phyloP scores from a whole-genome alignment of 352 stramenopile genomes.

The Phytopythium cucurbitacearum region DNA sequence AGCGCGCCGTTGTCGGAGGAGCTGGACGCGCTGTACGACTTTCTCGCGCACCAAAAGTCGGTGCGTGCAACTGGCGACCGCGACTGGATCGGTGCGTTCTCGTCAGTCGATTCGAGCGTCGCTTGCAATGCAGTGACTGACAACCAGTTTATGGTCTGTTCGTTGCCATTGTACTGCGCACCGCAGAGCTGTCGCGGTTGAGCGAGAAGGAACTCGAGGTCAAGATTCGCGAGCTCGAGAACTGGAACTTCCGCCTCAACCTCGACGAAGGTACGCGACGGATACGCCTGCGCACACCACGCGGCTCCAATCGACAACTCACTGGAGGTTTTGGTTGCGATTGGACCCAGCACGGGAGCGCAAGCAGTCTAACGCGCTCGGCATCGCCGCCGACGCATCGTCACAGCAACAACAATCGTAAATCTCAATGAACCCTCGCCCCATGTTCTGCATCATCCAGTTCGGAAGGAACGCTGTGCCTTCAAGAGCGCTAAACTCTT shows the following conservation, averaged over 20 bases:
- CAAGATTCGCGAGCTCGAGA: conserved; percentile 75
- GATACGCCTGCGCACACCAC: too few relatives aligned
- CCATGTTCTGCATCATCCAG: conserved; percentile 54
- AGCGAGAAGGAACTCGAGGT: conserved; percentile 64
- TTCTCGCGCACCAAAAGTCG: conserved; percentile 44
- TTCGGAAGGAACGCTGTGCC: conserved; percentile 55
- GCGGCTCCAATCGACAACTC: background rate
- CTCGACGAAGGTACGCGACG: conserved; percentile 58
- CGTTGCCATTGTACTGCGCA: background rate
- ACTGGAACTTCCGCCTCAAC: conserved; percentile 80
- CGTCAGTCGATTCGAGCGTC: background rate
- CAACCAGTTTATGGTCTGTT: background rate
- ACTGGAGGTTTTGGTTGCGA: background rate
- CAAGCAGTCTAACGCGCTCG: conserved; percentile 2
- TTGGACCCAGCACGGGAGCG: background rate
- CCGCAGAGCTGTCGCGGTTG: conserved; percentile 38
- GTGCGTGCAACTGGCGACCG: conserved; percentile 21
- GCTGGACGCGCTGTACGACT: conserved; percentile 52
- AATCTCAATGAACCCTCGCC: too few relatives aligned
- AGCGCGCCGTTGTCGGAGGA: conserved; percentile 45
- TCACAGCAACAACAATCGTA: background rate
- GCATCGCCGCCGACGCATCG: background rate
- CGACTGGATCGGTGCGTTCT: conserved; percentile 31
- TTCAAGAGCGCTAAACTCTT: conserved; percentile 57
- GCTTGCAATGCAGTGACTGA: background rate